Base-by-base conservation (phyloP, 1,139 yeast species). In the Pneumocystis wakefieldiae region DNA sequence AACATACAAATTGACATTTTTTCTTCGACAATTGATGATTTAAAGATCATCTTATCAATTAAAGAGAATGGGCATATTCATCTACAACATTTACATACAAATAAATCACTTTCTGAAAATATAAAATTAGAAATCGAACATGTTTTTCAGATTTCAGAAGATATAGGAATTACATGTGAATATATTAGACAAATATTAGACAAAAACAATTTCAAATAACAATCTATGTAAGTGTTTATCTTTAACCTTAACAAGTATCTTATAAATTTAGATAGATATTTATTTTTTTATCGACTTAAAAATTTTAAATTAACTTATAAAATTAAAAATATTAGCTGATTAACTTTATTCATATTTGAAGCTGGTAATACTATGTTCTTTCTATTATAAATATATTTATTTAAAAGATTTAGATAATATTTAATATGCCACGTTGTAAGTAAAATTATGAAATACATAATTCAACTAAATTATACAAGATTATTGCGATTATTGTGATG, bases 401-500 rank as follows among this genome's bases (percentile, higher is more conserved):
- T 7, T 24, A 5, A 19, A 19, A 42, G 55, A 24, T 42, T 24
- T 19, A 42, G 7, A 5, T 19, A 37, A 17, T 17, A 37, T 17
- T 19, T 37, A 24, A 37, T 3, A 57, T 57, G 59, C 59, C 59
- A 19, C 41, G 42, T 37, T 37, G 41, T 37, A 37, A 37, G 61
- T 39, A 17, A 58, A 32, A 41, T 17, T 61, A 55, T 60, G 60
- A 61, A 39, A 48, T 58, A 19, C 36, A 48, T 37, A 59, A 61
- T 64, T 66, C 66, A 64, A 60, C 64, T 55, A 61, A 57, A 8
- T 15, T 35, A 58, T 62, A 62, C 64, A 68, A 69, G 86, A 85
- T 73, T 87, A 85, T 74, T 90, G 97, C 75, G 95, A 87, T 70
- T 90, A 89, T 72, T 90, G 97, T 73, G 85, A 84, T 74, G 78